phyloP scores from a whole-genome alignment of 2,329 filamentous ascomycete species.

The Cladosporium sp. region DNA sequence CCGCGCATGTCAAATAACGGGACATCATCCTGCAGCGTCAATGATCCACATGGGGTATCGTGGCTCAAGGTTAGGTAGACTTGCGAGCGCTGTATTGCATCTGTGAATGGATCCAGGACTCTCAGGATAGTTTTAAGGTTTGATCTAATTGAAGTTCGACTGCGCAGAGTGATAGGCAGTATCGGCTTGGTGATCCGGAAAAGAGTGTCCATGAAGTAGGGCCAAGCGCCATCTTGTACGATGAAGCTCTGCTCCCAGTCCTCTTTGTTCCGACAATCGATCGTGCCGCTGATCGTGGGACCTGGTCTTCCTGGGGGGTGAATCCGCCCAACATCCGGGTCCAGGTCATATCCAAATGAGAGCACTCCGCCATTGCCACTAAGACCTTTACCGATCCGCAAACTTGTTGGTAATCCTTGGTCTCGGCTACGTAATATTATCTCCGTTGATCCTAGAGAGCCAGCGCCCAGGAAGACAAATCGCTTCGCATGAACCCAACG shows the following conservation, averaged over 20 bases:
- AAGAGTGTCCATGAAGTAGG: slow-evolving; percentile 30
- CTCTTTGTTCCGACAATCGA: slow-evolving; percentile 43
- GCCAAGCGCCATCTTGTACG: slow-evolving; percentile 61
- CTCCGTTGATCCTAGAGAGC: slow-evolving; percentile 61
- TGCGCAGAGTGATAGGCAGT: slow-evolving; percentile 47
- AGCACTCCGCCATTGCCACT: not conserved
- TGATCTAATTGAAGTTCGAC: not conserved
- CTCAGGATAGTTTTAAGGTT: not conserved
- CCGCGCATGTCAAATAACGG: slow-evolving; percentile 58
- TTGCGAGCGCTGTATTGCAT: slow-evolving; percentile 30
- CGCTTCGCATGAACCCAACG: slow-evolving; percentile 65
- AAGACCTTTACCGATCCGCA: not conserved
- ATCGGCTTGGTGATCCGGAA: not conserved
- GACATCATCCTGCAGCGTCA: slow-evolving; percentile 58
- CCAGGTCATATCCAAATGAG: not conserved
- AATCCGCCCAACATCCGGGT: not conserved
- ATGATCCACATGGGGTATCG: slow-evolving; percentile 58
- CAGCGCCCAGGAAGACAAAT: slow-evolving; percentile 63
- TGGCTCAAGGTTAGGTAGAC: slow-evolving; percentile 65
- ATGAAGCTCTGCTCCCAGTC: slow-evolving; percentile 60
- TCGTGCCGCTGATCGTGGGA: not conserved
- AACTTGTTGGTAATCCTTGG: slow-evolving; percentile 51
- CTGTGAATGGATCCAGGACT: not conserved
- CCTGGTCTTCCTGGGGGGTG: not conserved
- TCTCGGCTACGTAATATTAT: slow-evolving; percentile 35